Percentiles rank a stretch among this genome's conserved stretches.
phyloP scores from a whole-genome alignment of 2,329 filamentous ascomycete genomes.

The Xylogone sp. region DNA sequence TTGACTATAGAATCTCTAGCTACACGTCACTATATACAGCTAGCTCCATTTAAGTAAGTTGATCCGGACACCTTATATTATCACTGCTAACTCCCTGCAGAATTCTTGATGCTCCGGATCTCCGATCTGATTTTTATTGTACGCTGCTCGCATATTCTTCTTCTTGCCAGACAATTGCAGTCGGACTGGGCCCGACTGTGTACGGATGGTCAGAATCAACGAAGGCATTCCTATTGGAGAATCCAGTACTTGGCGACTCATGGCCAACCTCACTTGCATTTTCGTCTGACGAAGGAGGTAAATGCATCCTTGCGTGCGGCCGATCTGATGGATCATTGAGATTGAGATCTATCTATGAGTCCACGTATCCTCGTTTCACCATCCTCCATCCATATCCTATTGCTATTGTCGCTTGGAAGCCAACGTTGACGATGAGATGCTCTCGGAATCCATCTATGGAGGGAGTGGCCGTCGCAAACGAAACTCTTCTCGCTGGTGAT shows the following conservation, averaged over 20 bases:
- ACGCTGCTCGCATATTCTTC: slow-evolving; percentile 82
- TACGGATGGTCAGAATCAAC: slow-evolving; percentile 83
- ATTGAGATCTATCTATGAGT: slow-evolving; percentile 73
- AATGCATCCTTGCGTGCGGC: slow-evolving; percentile 80
- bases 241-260: slow-evolving; percentile 42
- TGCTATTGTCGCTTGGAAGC: slow-evolving; percentile 79
- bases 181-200: slow-evolving; percentile 74
- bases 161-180: slow-evolving; percentile 71
- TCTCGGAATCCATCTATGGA: slow-evolving; percentile 43
- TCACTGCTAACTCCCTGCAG: slow-evolving; percentile 39
- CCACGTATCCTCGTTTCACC: slow-evolving; percentile 66
- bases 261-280: slow-evolving; percentile 86
- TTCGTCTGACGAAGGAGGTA: slow-evolving; percentile 72
- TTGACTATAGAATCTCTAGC: background rate
- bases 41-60: slow-evolving; percentile 72
- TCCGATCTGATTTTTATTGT: slow-evolving; percentile 97
- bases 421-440: slow-evolving; percentile 50
- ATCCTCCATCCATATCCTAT: slow-evolving; percentile 68
- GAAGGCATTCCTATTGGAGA: slow-evolving; percentile 57
- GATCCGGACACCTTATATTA: background rate
- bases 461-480: slow-evolving; percentile 56
- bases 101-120: slow-evolving; percentile 80
- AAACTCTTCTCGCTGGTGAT: slow-evolving; percentile 85
- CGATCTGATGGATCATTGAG: slow-evolving; percentile 72
- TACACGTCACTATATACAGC: slow-evolving; percentile 44